Percentiles rank a stretch among this genome's conserved stretches.
phyloP scores from a whole-genome alignment of 129 eudicot genomes.

The Kitagawia praeruptora region DNA sequence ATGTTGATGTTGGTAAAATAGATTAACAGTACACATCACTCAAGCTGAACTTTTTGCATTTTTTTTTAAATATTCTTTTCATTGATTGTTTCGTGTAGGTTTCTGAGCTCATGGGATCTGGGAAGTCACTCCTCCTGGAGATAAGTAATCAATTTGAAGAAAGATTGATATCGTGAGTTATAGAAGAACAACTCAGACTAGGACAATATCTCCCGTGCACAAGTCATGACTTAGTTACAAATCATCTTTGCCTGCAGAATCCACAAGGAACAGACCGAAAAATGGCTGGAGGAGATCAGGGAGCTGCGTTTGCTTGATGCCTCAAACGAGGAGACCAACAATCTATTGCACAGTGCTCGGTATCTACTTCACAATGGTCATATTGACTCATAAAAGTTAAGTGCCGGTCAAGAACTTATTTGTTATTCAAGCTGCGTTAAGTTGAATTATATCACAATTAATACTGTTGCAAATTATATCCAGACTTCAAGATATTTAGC shows the following conservation, averaged over 20 bases:
- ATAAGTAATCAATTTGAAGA: constrained; percentile 75
- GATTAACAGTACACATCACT: constrained; percentile 3
- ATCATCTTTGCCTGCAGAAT: constrained; percentile 40
- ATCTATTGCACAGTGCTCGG: constrained; percentile 26
- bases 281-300: constrained; percentile 89
- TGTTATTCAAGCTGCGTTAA: background rate
- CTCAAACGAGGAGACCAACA: constrained; percentile 64
- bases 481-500: background rate
- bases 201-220: background rate
- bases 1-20: constrained; percentile 15
- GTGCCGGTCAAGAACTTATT: background rate
- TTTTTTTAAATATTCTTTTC: background rate
- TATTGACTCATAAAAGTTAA: background rate
- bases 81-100: constrained; percentile 40
- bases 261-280: constrained; percentile 85
- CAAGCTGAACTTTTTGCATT: background rate
- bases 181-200: background rate
- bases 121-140: constrained; percentile 64
- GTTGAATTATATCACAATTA: background rate
- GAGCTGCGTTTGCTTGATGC: constrained; percentile 71
- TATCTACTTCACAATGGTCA: background rate
- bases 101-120: constrained; percentile 79
- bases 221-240: background rate
- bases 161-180: constrained; percentile 62
- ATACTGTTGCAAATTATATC: background rate